phyloP scores from a whole-genome alignment of 257 asterid species.

The Buddleja alternifolia region DNA sequence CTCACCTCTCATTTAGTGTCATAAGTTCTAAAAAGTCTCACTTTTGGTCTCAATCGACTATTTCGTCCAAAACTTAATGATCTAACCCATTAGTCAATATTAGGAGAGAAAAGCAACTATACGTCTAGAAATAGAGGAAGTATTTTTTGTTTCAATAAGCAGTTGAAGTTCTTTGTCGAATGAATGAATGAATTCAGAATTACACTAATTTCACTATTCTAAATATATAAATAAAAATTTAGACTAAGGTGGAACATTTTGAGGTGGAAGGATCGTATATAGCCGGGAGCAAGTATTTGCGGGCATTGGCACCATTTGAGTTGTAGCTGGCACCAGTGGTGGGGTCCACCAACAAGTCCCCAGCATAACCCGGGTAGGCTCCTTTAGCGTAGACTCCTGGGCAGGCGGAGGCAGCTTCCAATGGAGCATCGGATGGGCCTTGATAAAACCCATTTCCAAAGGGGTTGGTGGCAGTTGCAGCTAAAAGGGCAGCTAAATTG shows the following conservation, averaged over 20 bases:
- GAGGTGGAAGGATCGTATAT: slow-evolving; percentile 52
- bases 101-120: no score
- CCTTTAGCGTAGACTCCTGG: slow-evolving; percentile 57
- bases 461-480: slow-evolving; percentile 61
- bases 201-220: no score
- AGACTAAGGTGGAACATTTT: slow-evolving; percentile 54
- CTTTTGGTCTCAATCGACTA: no score
- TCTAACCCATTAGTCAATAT: no score
- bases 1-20: no score
- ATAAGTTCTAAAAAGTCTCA: no score
- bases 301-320: slow-evolving; percentile 50
- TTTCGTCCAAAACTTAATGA: no score
- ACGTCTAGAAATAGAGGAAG: no score
- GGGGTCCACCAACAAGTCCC: slow-evolving; percentile 54
- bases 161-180: no score
- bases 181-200: no score
- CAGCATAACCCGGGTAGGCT: slow-evolving; percentile 69
- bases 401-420: slow-evolving; percentile 69
- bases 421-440: slow-evolving; percentile 54
- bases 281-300: slow-evolving; percentile 57
- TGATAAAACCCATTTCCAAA: slow-evolving; percentile 60
- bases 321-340: slow-evolving; percentile 66
- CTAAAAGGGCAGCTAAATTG: slow-evolving; percentile 52
- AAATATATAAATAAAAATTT: background rate
- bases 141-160: no score